Base-by-base conservation (phyloP, 495 filamentous ascomycete species). In the Tirmania nivea region DNA sequence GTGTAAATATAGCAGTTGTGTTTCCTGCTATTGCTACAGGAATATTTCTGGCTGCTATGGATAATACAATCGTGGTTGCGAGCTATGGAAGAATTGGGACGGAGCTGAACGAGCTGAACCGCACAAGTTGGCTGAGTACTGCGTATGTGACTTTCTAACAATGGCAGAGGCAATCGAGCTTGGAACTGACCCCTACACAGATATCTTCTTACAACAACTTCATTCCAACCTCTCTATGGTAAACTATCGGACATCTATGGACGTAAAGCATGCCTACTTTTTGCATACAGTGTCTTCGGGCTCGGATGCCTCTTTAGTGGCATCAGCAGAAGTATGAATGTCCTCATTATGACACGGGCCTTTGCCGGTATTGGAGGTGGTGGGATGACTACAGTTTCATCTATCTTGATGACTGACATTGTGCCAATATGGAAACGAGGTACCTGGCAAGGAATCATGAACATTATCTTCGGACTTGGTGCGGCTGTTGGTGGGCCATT, bases 81-180 rank as follows among this genome's bases (percentile, higher is more conserved):
- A 80, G 74, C 37, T 92, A 90, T 64, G 84, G 80, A 16, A 78
- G 74, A 50, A 90, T 93, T 61, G 85, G 85, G 21, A 86, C 75
- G 52, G 85, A 90, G 53, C 65, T 92, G 19, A 72, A 84, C 19
- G 83, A 83, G 11, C 67, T 92, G 54, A 86, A 83, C 59, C 73
- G 76, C 59, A 87, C 84, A 9, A 83, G 78, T 36, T 93, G 86
- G 86, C 84, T n/a, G n/a, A 82, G 84, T 1, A 90, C 85, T 12
- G 78, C 81, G 66, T 76, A 60, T 34, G 67, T 60, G 49, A 20
- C 52, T 19, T 17, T 37, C 45, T 0, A 31, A 31, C 25, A 7
- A 31, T 1, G 25, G 25, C 25, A 31, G 25, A 1, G 25, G 25
- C n/a, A n/a, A n/a, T 79, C 58, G 76, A 25, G 25, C 25, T 31